phyloP scores from a whole-genome alignment of 2,329 filamentous ascomycete species.

The Microsporum ferrugineum region DNA sequence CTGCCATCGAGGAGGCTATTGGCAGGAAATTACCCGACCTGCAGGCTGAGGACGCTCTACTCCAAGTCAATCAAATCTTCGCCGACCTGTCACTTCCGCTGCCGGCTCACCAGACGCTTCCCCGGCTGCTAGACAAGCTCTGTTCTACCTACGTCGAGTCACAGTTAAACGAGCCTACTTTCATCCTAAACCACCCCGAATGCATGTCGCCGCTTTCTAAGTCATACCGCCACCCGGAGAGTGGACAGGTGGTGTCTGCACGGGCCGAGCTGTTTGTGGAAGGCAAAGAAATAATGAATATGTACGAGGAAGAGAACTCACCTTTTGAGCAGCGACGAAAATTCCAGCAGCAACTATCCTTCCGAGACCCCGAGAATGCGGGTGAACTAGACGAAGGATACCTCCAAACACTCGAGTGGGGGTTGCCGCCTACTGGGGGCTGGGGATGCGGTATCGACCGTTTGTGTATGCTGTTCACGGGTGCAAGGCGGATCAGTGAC shows the following conservation, averaged over 20 bases:
- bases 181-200: conserved; percentile 81
- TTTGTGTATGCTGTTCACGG: conserved; percentile 81
- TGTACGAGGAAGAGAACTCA: conserved; percentile 96
- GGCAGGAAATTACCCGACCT: conserved; percentile 56
- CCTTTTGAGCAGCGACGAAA: conserved; percentile 77
- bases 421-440: conserved; percentile 86
- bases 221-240: conserved; percentile 59
- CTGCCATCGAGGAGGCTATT: conserved; percentile 59
- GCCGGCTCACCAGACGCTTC: conserved; percentile 46
- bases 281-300: conserved; percentile 78
- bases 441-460: conserved; percentile 94
- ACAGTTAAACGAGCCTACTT: conserved; percentile 59
- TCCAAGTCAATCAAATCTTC: conserved; percentile 48
- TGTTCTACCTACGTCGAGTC: conserved; percentile 68
- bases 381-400: conserved; percentile 66
- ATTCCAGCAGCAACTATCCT: conserved; percentile 51
- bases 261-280: conserved; percentile 76
- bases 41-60: conserved; percentile 42
- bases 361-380: conserved; percentile 37
- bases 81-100: conserved; percentile 37
- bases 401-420: conserved; percentile 71
- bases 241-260: conserved; percentile 62
- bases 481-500: conserved; percentile 67
- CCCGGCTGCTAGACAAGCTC: conserved; percentile 70
- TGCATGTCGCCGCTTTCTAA: conserved; percentile 87